A percentile compares a stretch with the other conserved stretches of the same genome.
These are phyloP conservation scores for Lactarius indigo DNA, from an alignment of 768 basidiomycete species.

Conservation along the genomic window DNA sequence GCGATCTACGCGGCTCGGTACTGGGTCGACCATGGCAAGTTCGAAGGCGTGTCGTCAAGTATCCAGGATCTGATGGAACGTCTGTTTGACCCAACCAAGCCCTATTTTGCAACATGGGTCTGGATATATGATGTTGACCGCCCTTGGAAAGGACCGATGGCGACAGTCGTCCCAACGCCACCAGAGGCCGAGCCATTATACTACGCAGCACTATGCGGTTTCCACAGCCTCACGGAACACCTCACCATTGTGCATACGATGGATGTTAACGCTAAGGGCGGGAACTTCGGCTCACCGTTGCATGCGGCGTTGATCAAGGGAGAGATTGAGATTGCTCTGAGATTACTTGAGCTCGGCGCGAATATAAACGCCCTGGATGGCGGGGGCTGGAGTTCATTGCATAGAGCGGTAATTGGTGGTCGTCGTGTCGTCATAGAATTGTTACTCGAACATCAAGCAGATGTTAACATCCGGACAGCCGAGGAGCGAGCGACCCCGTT, in stretches of 20 bases:
- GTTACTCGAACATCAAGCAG: background rate
- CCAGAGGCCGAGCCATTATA: background rate
- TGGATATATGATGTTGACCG: background rate
- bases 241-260: background rate
- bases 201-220: background rate
- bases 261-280: background rate
- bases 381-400: background rate
- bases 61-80: background rate
- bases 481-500: background rate
- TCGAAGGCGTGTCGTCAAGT: background rate
- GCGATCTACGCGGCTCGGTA: slow-evolving; percentile 9
- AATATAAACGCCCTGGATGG: background rate
- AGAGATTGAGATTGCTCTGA: background rate
- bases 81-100: slow-evolving; percentile 1
- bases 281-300: background rate
- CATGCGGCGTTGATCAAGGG: background rate
- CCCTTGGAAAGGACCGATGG: background rate
- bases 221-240: background rate
- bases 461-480: background rate
- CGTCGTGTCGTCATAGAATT: background rate
- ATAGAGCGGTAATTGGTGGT: background rate
- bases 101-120: slow-evolving; percentile 4
- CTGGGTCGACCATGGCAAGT: slow-evolving; percentile 4
- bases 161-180: background rate
- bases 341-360: background rate